Evolutionary conservation across 2,329 filamentous ascomycete genomes (phyloP).

Genomic region (Xylariaceae sp.): DNA sequence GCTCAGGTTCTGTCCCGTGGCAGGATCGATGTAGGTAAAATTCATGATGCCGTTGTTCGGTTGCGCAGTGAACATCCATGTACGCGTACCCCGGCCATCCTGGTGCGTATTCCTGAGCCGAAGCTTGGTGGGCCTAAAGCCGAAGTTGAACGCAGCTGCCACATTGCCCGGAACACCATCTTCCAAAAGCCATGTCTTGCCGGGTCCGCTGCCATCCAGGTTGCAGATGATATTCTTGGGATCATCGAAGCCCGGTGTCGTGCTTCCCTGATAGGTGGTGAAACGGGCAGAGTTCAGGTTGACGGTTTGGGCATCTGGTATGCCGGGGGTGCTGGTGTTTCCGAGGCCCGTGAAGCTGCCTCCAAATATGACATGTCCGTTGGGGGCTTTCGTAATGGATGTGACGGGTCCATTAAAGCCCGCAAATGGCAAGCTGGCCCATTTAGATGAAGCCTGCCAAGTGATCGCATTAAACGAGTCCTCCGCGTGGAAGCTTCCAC

Average conservation of each 20-base stretch:
- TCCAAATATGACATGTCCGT: conserved; percentile 86
- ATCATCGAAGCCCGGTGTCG: conserved; percentile 61
- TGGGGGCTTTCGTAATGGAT: conserved; percentile 73
- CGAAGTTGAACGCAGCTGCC: conserved; percentile 76
- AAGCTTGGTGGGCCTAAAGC: conserved; percentile 80
- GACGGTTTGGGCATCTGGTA: conserved; percentile 70
- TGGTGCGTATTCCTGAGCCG: conserved; percentile 82
- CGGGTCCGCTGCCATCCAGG: conserved; percentile 57
- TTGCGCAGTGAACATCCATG: conserved; percentile 78
- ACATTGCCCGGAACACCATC: conserved; percentile 75
- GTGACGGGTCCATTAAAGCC: conserved; percentile 92
- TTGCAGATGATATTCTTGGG: conserved; percentile 82
- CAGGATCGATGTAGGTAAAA: conserved; percentile 79
- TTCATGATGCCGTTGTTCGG: conserved; percentile 94
- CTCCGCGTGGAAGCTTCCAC: conserved; percentile 72
- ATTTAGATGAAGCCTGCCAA: conserved; percentile 64
- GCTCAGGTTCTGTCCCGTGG: conserved; percentile 57
- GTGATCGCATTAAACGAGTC: conserved; percentile 88
- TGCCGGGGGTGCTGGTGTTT: conserved; percentile 64
- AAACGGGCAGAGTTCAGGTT: conserved; percentile 78
- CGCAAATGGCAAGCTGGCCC: conserved; percentile 78
- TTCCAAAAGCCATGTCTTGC: conserved; percentile 75
- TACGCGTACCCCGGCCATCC: conserved; percentile 79
- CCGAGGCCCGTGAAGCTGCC: conserved; percentile 84
- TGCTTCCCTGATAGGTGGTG: conserved; percentile 57